phyloP scores from a whole-genome alignment of 2,329 filamentous ascomycete species.

The Dryadomyces quercus-mongolicae region DNA sequence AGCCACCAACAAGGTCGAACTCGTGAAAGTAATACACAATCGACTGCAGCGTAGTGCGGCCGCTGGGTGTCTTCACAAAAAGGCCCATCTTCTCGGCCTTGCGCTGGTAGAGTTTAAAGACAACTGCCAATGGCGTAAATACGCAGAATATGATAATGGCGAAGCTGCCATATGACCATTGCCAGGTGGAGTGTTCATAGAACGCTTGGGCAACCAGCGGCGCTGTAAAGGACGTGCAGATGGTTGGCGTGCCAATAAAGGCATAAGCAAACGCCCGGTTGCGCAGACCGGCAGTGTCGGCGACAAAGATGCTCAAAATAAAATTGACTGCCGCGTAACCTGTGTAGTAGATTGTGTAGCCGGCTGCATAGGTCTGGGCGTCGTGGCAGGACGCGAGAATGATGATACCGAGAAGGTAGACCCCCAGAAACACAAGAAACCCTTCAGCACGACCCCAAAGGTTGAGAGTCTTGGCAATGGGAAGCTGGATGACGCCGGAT shows the following conservation, averaged over 20 bases:
- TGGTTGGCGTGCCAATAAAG: slow-evolving; percentile 50
- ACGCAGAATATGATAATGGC: slow-evolving; percentile 49
- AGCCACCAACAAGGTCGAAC: slow-evolving; percentile 49
- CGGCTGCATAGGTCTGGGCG: slow-evolving; percentile 48
- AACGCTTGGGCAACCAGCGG: slow-evolving; percentile 42
- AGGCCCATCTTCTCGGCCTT: slow-evolving; percentile 45
- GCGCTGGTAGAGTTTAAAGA: slow-evolving; percentile 45
- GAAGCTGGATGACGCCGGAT: slow-evolving; percentile 47
- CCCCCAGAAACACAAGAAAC: slow-evolving; percentile 37
- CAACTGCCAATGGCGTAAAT: slow-evolving; percentile 39
- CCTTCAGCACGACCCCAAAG: slow-evolving; percentile 55
- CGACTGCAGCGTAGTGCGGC: slow-evolving; percentile 32
- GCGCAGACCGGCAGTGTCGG: slow-evolving; percentile 52
- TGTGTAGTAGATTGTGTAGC: slow-evolving; percentile 52
- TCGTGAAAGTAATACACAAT: slow-evolving; percentile 42
- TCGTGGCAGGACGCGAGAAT: slow-evolving; percentile 53
- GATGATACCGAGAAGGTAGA: slow-evolving; percentile 39
- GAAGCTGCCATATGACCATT: slow-evolving; percentile 57
- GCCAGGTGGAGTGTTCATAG: slow-evolving; percentile 39
- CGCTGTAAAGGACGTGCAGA: slow-evolving; percentile 51
- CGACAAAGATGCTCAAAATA: slow-evolving; percentile 43
- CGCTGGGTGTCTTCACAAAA: slow-evolving; percentile 25
- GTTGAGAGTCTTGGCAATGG: slow-evolving; percentile 54
- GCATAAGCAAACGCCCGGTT: slow-evolving; percentile 53
- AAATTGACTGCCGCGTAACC: slow-evolving; percentile 29